These are phyloP conservation scores for Zymoseptoria brevis DNA, from an alignment of 2,329 filamentous ascomycete species.

Conservation along the genomic window DNA sequence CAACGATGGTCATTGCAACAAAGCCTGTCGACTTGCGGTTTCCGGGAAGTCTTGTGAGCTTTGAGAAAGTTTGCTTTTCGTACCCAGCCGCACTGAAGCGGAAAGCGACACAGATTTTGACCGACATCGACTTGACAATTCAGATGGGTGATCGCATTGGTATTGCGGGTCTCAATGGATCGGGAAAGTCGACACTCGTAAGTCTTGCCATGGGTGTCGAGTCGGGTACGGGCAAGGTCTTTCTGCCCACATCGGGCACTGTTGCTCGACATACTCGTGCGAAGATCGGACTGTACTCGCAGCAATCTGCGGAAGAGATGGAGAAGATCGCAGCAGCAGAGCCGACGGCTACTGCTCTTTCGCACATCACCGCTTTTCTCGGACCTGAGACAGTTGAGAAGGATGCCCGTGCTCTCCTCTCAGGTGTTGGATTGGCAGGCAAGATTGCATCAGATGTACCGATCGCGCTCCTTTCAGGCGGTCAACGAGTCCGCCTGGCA, in stretches of 20 bases:
- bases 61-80: conserved; percentile 61
- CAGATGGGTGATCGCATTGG: conserved; percentile 67
- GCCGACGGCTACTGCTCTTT: conserved; percentile 55
- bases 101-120: conserved; percentile 42
- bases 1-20: conserved; percentile 52
- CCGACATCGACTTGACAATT: conserved; percentile 59
- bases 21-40: conserved; percentile 32
- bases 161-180: conserved; percentile 70
- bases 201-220: conserved; percentile 56
- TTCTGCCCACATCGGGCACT: conserved; percentile 53
- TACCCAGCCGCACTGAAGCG: conserved; percentile 42
- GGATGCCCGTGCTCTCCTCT: conserved; percentile 57
- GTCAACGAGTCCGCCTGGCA: conserved; percentile 60
- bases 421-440: conserved; percentile 62
- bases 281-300: conserved; percentile 68
- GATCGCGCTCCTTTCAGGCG: conserved; percentile 65
- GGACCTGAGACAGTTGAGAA: conserved; percentile 53
- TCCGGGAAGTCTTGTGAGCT: conserved; percentile 59
- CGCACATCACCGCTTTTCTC: conserved; percentile 51
- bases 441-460: conserved; percentile 66
- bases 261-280: conserved; percentile 60
- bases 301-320: conserved; percentile 66
- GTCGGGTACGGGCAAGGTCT: conserved; percentile 7
- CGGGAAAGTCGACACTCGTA: conserved; percentile 73
- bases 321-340: conserved; percentile 47